Conservation (phyloP, 225 moss, liverwort and hornwort genomes). For the Lunularia cruciata region DNA sequence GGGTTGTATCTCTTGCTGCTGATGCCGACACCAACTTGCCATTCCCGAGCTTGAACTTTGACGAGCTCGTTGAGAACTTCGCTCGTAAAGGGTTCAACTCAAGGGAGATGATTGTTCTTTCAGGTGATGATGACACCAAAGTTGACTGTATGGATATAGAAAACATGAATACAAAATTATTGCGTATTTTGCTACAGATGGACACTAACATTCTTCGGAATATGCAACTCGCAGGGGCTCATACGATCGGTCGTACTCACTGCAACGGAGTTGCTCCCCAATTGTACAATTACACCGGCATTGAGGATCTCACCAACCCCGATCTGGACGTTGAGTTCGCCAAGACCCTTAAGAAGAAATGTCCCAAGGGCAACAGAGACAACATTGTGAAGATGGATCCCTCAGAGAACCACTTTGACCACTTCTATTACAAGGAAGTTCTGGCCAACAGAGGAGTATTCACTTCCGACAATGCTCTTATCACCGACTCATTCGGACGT, state of each 20-base stretch:
- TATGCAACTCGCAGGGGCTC: too few relatives aligned
- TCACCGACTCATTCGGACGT: conserved; percentile 4
- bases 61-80: conserved; percentile 18
- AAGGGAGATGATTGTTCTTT: conserved; percentile 20
- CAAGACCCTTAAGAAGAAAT: conserved; percentile 14
- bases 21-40: conserved; percentile 16
- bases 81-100: conserved; percentile 8
- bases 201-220: too few relatives aligned
- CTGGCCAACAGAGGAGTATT: conserved; percentile 17
- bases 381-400: conserved; percentile 30
- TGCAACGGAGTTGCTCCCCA: conserved; percentile 24
- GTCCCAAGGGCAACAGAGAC: conserved; percentile 23
- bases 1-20: background rate
- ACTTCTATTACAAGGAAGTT: conserved; percentile 33
- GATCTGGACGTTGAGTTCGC: conserved; percentile 28
- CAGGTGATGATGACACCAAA: conserved; percentile 10
- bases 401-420: conserved; percentile 42
- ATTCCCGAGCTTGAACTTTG: conserved; percentile 10
- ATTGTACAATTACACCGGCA: conserved; percentile 29
- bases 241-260: conserved; percentile 42
- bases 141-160: too few relatives aligned
- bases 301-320: conserved; percentile 24
- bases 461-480: conserved; percentile 29
- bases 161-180: too few relatives aligned
- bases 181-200: too few relatives aligned